Conservation (phyloP, 2,329 filamentous ascomycete species). For the Phialocephala sp. region DNA sequence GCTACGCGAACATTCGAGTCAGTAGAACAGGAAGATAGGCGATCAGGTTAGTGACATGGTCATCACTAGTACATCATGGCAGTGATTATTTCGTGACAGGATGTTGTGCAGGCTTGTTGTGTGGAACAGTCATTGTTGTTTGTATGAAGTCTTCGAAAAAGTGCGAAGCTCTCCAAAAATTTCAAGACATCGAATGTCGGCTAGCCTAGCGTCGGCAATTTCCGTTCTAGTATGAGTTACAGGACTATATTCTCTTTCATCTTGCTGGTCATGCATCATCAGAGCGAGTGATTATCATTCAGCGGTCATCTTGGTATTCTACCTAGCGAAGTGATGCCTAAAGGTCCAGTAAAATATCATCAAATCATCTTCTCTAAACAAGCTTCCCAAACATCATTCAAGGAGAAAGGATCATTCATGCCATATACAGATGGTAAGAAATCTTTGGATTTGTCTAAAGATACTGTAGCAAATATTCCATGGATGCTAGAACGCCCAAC, state of each 20-base stretch:
- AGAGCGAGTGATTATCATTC: too few species aligned
- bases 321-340: too few species aligned
- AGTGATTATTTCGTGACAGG: too few species aligned
- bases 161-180: slow-evolving; percentile 4
- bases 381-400: too few species aligned
- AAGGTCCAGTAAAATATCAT: too few species aligned
- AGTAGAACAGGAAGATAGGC: neutral
- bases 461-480: slow-evolving; percentile 23
- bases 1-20: neutral
- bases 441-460: slow-evolving; percentile 29
- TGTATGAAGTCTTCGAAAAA: neutral
- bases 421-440: slow-evolving; percentile 20
- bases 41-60: neutral
- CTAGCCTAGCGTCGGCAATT: neutral
- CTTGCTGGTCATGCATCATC: neutral
- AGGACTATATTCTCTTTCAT: neutral
- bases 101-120: neutral
- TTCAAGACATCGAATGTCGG: neutral
- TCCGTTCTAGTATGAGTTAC: neutral
- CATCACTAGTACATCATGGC: too few species aligned
- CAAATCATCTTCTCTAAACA: too few species aligned
- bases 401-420: neutral
- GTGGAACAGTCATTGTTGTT: neutral
- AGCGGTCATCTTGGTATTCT: too few species aligned
- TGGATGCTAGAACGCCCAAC: slow-evolving; percentile 32